A percentile compares a stretch with the other conserved stretches of the same genome.
These are phyloP conservation scores for Cryptosporidium viatorum DNA, from an alignment of 169 alveolate species.

Conservation along the genomic window DNA sequence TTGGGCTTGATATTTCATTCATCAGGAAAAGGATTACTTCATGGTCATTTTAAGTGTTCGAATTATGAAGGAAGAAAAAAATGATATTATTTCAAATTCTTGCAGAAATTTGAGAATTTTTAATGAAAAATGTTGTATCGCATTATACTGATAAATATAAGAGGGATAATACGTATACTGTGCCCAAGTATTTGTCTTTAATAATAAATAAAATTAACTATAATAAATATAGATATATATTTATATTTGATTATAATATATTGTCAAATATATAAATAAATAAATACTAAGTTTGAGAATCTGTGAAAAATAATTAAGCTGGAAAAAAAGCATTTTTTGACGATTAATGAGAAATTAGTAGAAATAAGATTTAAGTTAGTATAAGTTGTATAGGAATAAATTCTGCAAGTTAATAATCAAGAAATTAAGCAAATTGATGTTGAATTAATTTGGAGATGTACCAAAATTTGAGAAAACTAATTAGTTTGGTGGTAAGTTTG, in stretches of 20 bases:
- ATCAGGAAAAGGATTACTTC: not conserved
- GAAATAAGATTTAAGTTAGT: not conserved
- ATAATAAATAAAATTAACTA: not conserved
- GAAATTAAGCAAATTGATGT: constrained; percentile 5
- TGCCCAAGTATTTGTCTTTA: constrained; percentile 13
- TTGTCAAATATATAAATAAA: not conserved
- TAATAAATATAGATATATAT: not conserved
- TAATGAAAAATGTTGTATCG: not conserved
- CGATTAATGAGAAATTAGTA: not conserved
- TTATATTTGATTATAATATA: not conserved
- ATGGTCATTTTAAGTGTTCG: too few species aligned
- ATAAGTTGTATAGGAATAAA: not conserved
- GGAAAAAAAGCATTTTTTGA: not conserved
- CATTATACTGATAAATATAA: not conserved
- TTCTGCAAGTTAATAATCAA: not conserved
- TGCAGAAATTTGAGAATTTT: not conserved
- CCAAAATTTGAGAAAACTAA: constrained; percentile 58
- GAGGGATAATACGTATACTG: not conserved
- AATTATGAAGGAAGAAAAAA: too few species aligned
- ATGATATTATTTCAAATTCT: not conserved
- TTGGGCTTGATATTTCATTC: too few species aligned
- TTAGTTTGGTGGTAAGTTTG: constrained; percentile 71
- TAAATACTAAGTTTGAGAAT: not conserved
- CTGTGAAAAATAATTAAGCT: not conserved
- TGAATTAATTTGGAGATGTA: constrained; percentile 24